Percentiles rank a stretch among this genome's conserved stretches.
phyloP scores from a whole-genome alignment of 2,329 filamentous ascomycete species.

The Chaetomium olivaceum region DNA sequence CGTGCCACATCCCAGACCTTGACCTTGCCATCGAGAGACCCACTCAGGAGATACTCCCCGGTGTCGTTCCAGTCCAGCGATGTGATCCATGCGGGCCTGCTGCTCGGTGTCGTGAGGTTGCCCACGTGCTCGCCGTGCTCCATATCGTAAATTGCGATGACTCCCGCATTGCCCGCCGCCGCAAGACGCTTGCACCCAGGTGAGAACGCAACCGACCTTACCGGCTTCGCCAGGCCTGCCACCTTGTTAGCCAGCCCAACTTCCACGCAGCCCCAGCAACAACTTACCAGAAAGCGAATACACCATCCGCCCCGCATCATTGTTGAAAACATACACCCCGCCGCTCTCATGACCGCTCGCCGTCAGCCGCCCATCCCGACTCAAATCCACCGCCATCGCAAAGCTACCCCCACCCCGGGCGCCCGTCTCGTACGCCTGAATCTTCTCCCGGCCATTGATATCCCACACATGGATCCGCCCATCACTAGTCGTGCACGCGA shows the following conservation, averaged over 20 bases:
- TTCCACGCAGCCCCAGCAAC: not conserved
- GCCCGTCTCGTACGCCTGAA: constrained; percentile 76
- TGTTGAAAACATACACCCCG: constrained; percentile 91
- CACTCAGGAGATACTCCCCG: constrained; percentile 86
- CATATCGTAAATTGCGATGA: constrained; percentile 91
- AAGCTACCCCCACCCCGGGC: constrained; percentile 60
- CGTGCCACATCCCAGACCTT: constrained; percentile 94
- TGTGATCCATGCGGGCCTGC: constrained; percentile 70
- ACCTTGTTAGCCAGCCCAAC: constrained; percentile 12
- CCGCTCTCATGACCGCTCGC: constrained; percentile 93
- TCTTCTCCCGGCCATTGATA: constrained; percentile 52
- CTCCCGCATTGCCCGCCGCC: constrained; percentile 82
- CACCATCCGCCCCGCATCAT: constrained; percentile 78
- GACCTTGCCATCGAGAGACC: constrained; percentile 87
- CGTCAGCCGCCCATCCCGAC: constrained; percentile 76
- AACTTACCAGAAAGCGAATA: constrained; percentile 77
- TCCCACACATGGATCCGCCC: constrained; percentile 91
- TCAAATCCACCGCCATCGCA: constrained; percentile 82
- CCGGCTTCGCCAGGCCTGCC: constrained; percentile 78
- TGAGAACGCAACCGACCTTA: constrained; percentile 84
- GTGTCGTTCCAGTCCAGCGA: constrained; percentile 90
- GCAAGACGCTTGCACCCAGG: constrained; percentile 82
- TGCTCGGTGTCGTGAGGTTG: constrained; percentile 60
- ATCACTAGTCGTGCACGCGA: constrained; percentile 85
- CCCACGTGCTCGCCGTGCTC: constrained; percentile 89